Base-by-base conservation (phyloP, 352 stramenopile genomes). In the Globisporangium rhizosaccharum region DNA sequence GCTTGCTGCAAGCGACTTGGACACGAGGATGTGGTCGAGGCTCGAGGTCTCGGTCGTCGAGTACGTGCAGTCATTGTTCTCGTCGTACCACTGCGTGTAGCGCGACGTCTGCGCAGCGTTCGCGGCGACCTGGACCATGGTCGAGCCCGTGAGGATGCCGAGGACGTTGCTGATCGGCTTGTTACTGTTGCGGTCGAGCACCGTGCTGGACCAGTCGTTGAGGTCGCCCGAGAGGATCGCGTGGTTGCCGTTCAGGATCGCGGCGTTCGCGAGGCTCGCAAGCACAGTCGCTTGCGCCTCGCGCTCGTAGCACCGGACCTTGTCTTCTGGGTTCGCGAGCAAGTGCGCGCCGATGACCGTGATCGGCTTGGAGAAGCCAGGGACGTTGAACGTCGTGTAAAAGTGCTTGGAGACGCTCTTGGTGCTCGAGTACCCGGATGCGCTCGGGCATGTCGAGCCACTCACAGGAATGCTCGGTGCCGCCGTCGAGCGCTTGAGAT, bases 331-430 rank as follows among this genome's bases (percentile, higher is more conserved):
- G 44, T 85, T 75, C 28, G 80, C 80, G 25, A 90, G 57, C 53
- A 90, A 63, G 59, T 90, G 80, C 15, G 75, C 76, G 15, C 78
- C 80, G 11, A 90, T 76, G 18, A 88, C 57, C 1, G 78, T 86
- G 51, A 90, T 73, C 10, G 78, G 75, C 61, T 86, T 88, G 48
- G 75, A 75, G 67, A 84, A 85, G 4, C 79, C 75, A 5, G 68
- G 63, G 42, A 85, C 69, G 44, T 87, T 80, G 68, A 90, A 85
- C 6, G 73, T 80, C 47, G 80, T 80, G 69, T 82, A 85, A 52
- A 88, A 82, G 66, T 90, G 71, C 68, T 90, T 90, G 56, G 76
- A 76, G 37, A 88, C 76, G 7, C 63, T 70, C 63, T 85, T 87
- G 5, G 72, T 68, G 42, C 56, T 66, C 14, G 74, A 71, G 56